Evolutionary conservation across 2,329 filamentous ascomycete species (phyloP).

Genomic region (Ophiocordyceps camponoti-leonardi): DNA sequence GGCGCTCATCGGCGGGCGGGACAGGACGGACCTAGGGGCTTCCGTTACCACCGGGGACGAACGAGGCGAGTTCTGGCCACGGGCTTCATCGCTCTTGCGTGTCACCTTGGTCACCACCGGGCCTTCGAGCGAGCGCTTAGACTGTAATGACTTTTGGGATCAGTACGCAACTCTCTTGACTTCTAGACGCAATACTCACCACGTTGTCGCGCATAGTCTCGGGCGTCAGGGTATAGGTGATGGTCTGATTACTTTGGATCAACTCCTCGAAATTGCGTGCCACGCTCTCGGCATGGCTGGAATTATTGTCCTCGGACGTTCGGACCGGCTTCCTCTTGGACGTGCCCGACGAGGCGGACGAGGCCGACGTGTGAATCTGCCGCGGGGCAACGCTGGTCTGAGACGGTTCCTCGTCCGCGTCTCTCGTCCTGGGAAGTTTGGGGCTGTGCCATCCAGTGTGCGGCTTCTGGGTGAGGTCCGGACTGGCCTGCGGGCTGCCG

Average conservation of each 20-base stretch:
- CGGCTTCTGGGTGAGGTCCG: neutral
- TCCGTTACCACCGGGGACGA: slow-evolving; percentile 28
- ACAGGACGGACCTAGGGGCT: slow-evolving; percentile 12
- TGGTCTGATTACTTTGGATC: slow-evolving; percentile 66
- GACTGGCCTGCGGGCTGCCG: neutral
- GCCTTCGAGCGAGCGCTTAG: slow-evolving; percentile 23
- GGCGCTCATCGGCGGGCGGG: slow-evolving; percentile 2
- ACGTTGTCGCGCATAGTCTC: slow-evolving; percentile 63
- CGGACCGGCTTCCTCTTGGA: slow-evolving; percentile 35
- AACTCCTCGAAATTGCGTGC: slow-evolving; percentile 60
- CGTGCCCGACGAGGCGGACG: slow-evolving; percentile 30
- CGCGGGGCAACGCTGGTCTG: slow-evolving; percentile 12
- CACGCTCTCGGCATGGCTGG: slow-evolving; percentile 35
- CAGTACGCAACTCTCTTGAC: neutral
- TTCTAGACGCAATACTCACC: slow-evolving; percentile 29
- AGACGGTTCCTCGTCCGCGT: slow-evolving; percentile 16
- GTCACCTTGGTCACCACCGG: slow-evolving; percentile 22
- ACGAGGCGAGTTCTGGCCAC: slow-evolving; percentile 23
- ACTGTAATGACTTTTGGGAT: slow-evolving; percentile 9
- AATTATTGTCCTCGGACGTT: slow-evolving; percentile 41
- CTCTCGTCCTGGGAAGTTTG: slow-evolving; percentile 11
- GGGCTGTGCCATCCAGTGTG: slow-evolving; percentile 8
- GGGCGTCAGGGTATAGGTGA: slow-evolving; percentile 68
- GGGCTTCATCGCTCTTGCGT: slow-evolving; percentile 29
- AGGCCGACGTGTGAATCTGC: slow-evolving; percentile 29